phyloP scores from a whole-genome alignment of 2,329 filamentous ascomycete species.

The Sclerotinia spermophila region DNA sequence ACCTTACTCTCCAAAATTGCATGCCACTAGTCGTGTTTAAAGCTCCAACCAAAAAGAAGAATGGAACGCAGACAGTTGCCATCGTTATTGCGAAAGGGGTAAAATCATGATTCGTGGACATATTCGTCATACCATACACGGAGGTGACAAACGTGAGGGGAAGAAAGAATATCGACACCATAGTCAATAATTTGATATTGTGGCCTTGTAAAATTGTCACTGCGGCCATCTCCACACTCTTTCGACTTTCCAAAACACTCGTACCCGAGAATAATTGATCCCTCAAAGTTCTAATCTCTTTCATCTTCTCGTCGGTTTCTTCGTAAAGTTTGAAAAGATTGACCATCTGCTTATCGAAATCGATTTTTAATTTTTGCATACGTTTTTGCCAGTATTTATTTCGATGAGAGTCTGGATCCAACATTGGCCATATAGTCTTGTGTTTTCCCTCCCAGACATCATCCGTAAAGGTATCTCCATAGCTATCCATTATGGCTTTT shows the following conservation, averaged over 20 bases:
- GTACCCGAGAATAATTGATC: conserved; percentile 63
- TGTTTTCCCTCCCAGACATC: conserved; percentile 56
- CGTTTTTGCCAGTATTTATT: conserved; percentile 46
- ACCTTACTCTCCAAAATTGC: conserved; percentile 32
- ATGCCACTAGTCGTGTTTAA: conserved; percentile 41
- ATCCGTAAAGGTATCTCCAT: conserved; percentile 54
- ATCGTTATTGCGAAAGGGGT: conserved; percentile 43
- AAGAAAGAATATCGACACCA: conserved; percentile 53
- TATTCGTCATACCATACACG: conserved; percentile 53
- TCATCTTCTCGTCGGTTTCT: conserved; percentile 47
- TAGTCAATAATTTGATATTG: conserved; percentile 57
- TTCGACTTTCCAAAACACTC: conserved; percentile 57
- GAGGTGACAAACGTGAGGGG: conserved; percentile 60
- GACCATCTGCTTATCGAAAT: conserved; percentile 45
- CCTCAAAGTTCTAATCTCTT: conserved; percentile 53
- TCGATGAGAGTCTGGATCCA: conserved; percentile 44
- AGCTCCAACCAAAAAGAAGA: conserved; percentile 46
- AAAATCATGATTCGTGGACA: conserved; percentile 43
- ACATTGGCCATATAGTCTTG: conserved; percentile 53
- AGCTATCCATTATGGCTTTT: conserved; percentile 54
- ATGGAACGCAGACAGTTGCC: conserved; percentile 45
- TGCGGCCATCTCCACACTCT: conserved; percentile 53
- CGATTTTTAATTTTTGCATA: conserved; percentile 45
- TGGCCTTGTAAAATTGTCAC: conserved; percentile 55
- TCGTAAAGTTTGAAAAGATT: conserved; percentile 35